Evolutionary conservation across 345 rosid genomes (phyloP).

Genomic region (Pistacia vera): DNA sequence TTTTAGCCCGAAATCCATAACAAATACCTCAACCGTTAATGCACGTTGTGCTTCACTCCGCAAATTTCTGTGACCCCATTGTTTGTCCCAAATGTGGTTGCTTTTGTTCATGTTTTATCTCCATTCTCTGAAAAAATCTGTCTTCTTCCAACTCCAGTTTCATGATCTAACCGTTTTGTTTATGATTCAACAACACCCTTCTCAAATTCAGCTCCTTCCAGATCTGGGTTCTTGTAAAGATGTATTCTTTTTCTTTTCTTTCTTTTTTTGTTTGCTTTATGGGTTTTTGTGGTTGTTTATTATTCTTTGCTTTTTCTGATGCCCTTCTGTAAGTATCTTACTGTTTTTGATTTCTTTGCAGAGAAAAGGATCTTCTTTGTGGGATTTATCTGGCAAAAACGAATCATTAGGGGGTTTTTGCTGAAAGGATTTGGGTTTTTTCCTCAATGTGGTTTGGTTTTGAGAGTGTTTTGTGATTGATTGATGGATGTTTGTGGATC

Average conservation of each 20-base stretch:
- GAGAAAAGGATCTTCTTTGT: conserved; percentile 53
- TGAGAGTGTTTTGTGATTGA: conserved; percentile 30
- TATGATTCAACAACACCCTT: conserved; percentile 21
- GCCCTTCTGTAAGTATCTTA: conserved; percentile 51
- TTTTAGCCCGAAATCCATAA: too few relatives aligned
- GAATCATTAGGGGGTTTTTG: conserved; percentile 20
- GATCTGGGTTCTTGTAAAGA: conserved; percentile 61
- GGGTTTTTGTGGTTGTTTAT: conserved; percentile 20
- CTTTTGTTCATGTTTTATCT: background rate
- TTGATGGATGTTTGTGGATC: conserved; percentile 75
- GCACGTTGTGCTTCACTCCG: conserved; percentile 34
- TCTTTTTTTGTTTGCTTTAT: conserved; percentile 18
- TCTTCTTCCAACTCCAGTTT: conserved; percentile 17
- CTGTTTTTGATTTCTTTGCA: conserved; percentile 41
- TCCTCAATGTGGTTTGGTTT: conserved; percentile 60
- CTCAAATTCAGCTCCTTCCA: conserved; percentile 32
- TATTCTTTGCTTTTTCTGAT: conserved; percentile 41
- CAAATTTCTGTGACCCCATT: conserved; percentile 33
- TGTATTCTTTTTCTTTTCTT: conserved; percentile 34
- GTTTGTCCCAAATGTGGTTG: conserved; percentile 38
- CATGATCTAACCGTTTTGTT: too few relatives aligned
- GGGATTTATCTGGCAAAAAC: conserved; percentile 37
- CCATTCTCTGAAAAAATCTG: conserved; percentile 8
- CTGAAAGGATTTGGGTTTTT: conserved; percentile 20
- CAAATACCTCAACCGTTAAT: conserved; percentile 24